These are phyloP conservation scores for Pseudogymnoascus sp. DNA, from an alignment of 2,329 filamentous ascomycete species.

Conservation along the genomic window DNA sequence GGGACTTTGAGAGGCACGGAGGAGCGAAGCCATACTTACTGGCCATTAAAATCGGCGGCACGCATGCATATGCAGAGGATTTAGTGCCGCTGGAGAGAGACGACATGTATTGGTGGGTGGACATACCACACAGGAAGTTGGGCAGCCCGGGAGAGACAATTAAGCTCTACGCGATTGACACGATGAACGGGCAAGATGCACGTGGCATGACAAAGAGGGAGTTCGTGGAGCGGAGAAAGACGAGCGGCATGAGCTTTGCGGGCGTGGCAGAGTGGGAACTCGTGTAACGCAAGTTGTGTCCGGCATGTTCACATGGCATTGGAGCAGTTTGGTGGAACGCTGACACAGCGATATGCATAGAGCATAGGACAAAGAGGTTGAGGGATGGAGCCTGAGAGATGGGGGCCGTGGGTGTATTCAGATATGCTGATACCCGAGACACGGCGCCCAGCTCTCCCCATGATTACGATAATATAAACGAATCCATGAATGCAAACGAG, in stretches of 20 bases:
- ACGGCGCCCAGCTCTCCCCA: neutral
- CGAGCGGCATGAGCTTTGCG: conserved; percentile 23
- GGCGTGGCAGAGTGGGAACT: conserved; percentile 28
- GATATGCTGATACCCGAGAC: conserved; percentile 5
- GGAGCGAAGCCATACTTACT: conserved; percentile 60
- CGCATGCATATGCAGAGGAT: conserved; percentile 52
- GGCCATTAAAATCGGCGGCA: conserved; percentile 58
- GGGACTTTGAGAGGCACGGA: conserved; percentile 64
- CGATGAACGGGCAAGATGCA: conserved; percentile 31
- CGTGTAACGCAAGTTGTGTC: conserved; percentile 15
- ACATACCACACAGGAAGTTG: conserved; percentile 59
- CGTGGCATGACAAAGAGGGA: conserved; percentile 25
- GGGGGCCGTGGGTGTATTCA: neutral
- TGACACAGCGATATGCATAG: conserved; percentile 3
- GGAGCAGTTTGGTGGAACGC: neutral
- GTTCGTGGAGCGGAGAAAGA: conserved; percentile 27
- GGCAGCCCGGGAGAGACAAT: conserved; percentile 64
- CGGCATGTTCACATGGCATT: conserved; percentile 2
- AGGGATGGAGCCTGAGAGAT: neutral
- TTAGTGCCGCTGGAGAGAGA: conserved; percentile 68
- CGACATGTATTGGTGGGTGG: conserved; percentile 73
- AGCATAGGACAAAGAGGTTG: neutral
- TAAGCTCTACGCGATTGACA: conserved; percentile 54
- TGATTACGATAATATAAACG: neutral
- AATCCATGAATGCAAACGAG: conserved; percentile 4